Evolutionary conservation across 2,329 filamentous ascomycete species (phyloP).

Genomic region (Beauveria australis): DNA sequence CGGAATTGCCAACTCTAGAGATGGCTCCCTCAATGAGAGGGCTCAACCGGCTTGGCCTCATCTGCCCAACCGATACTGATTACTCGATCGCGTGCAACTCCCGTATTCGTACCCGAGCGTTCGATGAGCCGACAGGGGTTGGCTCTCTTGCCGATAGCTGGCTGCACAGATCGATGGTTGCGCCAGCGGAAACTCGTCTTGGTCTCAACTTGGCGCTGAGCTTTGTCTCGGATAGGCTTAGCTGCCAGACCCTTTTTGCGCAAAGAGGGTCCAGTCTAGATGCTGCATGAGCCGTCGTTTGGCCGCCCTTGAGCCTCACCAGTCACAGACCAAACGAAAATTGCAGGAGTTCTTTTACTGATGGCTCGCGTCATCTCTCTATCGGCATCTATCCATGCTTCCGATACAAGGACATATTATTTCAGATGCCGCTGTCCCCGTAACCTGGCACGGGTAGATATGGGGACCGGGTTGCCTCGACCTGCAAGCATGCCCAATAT

Average conservation of each 20-base stretch:
- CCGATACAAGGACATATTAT: background rate
- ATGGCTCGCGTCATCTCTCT: too few relatives aligned
- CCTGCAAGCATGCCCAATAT: too few relatives aligned
- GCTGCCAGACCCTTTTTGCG: background rate
- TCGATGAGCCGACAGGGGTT: background rate
- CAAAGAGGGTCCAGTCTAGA: background rate
- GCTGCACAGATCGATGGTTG: constrained; percentile 4
- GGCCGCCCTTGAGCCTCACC: background rate
- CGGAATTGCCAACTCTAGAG: background rate
- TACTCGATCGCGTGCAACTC: constrained; percentile 3
- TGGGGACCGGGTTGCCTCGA: background rate
- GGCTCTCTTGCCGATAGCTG: background rate
- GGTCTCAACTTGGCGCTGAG: background rate
- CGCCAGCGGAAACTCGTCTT: background rate
- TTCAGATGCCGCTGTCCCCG: background rate
- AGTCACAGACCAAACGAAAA: too few relatives aligned
- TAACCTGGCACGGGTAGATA: background rate
- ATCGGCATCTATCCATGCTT: too few relatives aligned
- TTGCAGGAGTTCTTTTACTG: background rate
- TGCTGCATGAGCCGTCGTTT: background rate
- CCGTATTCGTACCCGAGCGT: constrained; percentile 9
- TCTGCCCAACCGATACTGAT: too few relatives aligned
- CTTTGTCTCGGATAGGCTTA: constrained; percentile 5
- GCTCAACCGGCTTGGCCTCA: background rate
- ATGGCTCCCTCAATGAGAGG: background rate